These are phyloP conservation scores for Aureobasidium sp. DNA, from an alignment of 2,329 filamentous ascomycete species.

Conservation along the genomic window DNA sequence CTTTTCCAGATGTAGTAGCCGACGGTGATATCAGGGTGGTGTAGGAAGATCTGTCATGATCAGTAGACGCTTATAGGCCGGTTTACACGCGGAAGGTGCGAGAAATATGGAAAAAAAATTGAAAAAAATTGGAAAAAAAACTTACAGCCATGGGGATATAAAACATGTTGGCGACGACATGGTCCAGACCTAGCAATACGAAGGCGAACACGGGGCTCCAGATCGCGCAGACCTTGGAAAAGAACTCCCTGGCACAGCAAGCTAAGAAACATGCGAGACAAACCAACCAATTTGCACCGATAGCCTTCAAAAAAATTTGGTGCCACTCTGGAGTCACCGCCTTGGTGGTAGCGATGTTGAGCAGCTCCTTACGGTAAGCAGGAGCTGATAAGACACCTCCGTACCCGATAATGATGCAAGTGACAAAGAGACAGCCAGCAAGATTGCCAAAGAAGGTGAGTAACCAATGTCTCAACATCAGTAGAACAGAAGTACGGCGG, in stretches of 20 bases:
- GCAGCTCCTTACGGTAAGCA: constrained; percentile 37
- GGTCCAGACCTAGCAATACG: constrained; percentile 40
- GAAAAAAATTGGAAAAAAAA: neutral
- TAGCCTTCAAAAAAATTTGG: constrained; percentile 46
- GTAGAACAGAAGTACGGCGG: constrained; percentile 25
- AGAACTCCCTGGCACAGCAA: constrained; percentile 42
- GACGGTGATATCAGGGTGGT: constrained; percentile 37
- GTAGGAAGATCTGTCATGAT: constrained; percentile 35
- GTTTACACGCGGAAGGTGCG: neutral
- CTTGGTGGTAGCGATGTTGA: constrained; percentile 42
- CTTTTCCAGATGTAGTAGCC: constrained; percentile 51
- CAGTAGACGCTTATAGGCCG: neutral
- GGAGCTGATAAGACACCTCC: constrained; percentile 26
- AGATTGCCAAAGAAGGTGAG: constrained; percentile 27
- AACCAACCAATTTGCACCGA: constrained; percentile 42
- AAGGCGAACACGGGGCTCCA: constrained; percentile 51
- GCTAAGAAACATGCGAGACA: constrained; percentile 45
- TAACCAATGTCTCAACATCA: constrained; percentile 24
- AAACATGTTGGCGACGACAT: constrained; percentile 51
- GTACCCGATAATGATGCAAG: constrained; percentile 25
- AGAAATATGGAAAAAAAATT: neutral
- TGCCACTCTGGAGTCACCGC: constrained; percentile 42
- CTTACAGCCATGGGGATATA: constrained; percentile 33
- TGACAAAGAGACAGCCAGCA: constrained; percentile 25
- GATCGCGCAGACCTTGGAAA: constrained; percentile 47